Evolutionary conservation across 768 basidiomycete genomes (phyloP), one percentile per base, ranked within the genome.

Genomic region (Clathrus columnatus): DNA sequence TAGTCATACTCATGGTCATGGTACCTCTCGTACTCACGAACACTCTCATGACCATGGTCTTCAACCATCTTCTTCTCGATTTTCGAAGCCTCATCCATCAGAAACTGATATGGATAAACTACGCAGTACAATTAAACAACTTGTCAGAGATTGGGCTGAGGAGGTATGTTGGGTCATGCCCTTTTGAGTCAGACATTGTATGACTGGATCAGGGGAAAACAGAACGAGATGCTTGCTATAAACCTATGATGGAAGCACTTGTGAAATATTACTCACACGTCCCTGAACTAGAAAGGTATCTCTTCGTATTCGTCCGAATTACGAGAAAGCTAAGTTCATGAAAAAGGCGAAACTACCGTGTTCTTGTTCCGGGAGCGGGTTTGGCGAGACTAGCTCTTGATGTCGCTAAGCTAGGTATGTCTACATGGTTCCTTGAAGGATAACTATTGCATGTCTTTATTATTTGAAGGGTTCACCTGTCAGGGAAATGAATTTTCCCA

Each of bases 401-500:
- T 61, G 75, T 95, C 4, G 91, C 91, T 5, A 80, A 77, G 28
- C 73, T 85, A 52, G 93, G 91, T 91, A 62, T 29, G 73, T 54
- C 28, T n/a, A 46, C 58, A 47, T 30, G 29, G 29, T 18, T 28
- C 29, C 6, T 20, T 10, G 27, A n/a, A 20, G 2, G 28, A 0
- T 43, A 1, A 5, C 21, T 44, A 42, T 24, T 45, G 28, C 17
- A 42, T 1, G 48, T 27, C 54, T 0, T 26, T 21, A 14, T 50
- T n/a, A 43, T 16, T 5, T 14, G 0, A 59, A 92, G 93, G 93
- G 3, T 97, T 92, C 61, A 71, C 86, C 1, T 91, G 87, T 60
- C 93, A 95, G 68, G 93, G 88, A 20, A 96, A 96, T 65, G 94
- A 98, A 68, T 96, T 96, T 66, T 92, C 90, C 28, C 87, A 94